Evolutionary conservation across 2,329 filamentous ascomycete species (phyloP).

Genomic region (Xenosphaeropsis pyriputrescens): DNA sequence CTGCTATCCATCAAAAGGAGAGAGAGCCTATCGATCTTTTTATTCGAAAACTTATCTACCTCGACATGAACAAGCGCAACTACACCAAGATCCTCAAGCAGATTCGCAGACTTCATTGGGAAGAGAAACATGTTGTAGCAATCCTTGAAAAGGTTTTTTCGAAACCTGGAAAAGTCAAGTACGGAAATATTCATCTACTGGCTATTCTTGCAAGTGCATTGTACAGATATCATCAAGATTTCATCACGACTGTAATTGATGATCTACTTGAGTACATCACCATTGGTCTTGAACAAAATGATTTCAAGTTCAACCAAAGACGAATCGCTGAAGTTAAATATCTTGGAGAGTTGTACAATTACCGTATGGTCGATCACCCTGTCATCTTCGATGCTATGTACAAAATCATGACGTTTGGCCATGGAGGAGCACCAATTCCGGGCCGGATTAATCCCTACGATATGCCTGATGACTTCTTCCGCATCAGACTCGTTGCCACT

Average conservation of each 20-base stretch:
- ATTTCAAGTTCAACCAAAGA: conserved; percentile 94
- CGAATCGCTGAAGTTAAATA: conserved; percentile 94
- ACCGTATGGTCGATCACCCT: conserved; percentile 88
- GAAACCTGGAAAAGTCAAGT: conserved; percentile 94
- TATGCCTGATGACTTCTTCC: conserved; percentile 87
- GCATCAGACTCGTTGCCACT: conserved; percentile 78
- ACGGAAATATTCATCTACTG: conserved; percentile 87
- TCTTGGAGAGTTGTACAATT: conserved; percentile 91
- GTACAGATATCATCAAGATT: conserved; percentile 82
- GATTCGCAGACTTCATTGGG: conserved; percentile 92
- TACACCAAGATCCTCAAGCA: conserved; percentile 90
- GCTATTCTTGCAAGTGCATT: conserved; percentile 80
- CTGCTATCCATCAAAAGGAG: conserved; percentile 93
- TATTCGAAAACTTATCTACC: conserved; percentile 81
- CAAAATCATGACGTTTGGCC: conserved; percentile 84
- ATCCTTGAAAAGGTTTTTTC: conserved; percentile 72
- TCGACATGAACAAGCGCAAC: conserved; percentile 87
- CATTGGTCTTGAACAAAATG: conserved; percentile 83
- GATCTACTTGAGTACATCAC: conserved; percentile 79
- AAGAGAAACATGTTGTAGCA: conserved; percentile 59
- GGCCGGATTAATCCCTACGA: conserved; percentile 69
- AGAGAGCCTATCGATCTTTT: conserved; percentile 86
- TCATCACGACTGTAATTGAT: conserved; percentile 84
- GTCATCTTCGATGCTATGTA: conserved; percentile 94
- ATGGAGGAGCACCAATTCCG: conserved; percentile 67